Evolutionary conservation across 1,139 yeast species (phyloP), one percentile per base, ranked within the genome.

Genomic region (Saccharomyces pastorianus): DNA sequence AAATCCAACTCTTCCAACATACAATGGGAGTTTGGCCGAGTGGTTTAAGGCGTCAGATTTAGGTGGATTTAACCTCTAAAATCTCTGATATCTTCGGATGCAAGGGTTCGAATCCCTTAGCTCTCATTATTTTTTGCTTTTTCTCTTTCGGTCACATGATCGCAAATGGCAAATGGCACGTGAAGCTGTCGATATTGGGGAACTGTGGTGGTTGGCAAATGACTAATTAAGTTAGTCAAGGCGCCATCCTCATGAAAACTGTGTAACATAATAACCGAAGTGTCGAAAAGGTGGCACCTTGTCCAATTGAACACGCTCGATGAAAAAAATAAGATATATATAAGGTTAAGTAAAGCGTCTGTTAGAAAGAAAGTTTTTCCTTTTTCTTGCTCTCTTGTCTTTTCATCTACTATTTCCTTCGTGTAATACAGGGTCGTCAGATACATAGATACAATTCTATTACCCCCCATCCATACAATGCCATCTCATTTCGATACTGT

Each of bases 401-500:
- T 20, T 17, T 4, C 11, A 9, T 38, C 17, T n/a, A 34, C 23
- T 17, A 32, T n/a, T 11, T 29, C n/a, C 8, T 14, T 34, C 11
- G 23, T 14, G 20, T 34, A 14, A 14, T 34, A 34, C 17, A 34
- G 11, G 17, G 17, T 34, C 44, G n/a, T 17, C 44, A 38, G 26
- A 38, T 20, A 38, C n/a, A 38, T 38, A 38, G 44, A 38, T 31
- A 17, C n/a, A 11, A 13, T 31, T 23, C 38, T 20, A 47, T 25
- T 47, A 47, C 6, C 49, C 29, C 49, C 49, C 38, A 46, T 17
- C n/a, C 42, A 23, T 14, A 26, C 34, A 44, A 70, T 70, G 73
- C 80, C 85, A 52, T 79, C 82, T 47, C 89, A 86, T 66, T 90
- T 89, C 66, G 96, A 89, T 69, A 93, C 97, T 49, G 78, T 87